Evolutionary conservation across 2,329 filamentous ascomycete genomes (phyloP), one percentile per base, ranked within the genome.

Genomic region (Fusarium sp.): DNA sequence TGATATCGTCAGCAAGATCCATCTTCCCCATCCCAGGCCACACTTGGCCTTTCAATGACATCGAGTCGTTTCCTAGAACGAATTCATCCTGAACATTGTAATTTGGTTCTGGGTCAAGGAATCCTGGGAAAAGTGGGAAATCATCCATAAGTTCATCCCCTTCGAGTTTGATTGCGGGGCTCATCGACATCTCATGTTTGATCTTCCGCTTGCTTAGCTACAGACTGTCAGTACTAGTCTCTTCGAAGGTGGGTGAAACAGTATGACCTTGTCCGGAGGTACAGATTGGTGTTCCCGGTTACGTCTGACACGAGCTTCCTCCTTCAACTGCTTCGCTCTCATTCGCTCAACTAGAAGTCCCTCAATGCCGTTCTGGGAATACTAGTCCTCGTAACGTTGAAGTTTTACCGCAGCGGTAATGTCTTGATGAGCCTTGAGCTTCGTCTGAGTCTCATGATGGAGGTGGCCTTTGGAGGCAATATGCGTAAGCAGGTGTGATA

Each of bases 381-480:
- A 97, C 95, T 95, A 98, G 38, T 83, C 81, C 59, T 97, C 90
- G 77, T 94, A 98, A 46, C 86, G 82, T 38, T 89, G 85, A 46
- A 97, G 84, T 32, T 87, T 79, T 14, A 86, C 79, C 25, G 86
- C 85, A n/a, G 91, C 89, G n/a, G 82, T 82, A n/a, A 85, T 80
- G 65, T 97, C 92, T 47, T 88, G 85, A 57, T 89, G 87, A 59
- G 91, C 88, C 61, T 88, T 89, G 71, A 97, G 88, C 75, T 93
- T 91, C 55, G 94, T 86, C 76, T 93, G 94, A 83, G 95, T 97
- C 75, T 93, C 90, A 77, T 93, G 88, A 64, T 94, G 90, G 34
- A 98, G 84, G 79, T 98, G 95, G n/a, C 92, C 92, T 79, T 98
- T 98, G 70, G 95, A 98, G 64, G 92, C 90, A 68, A 98, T 89